phyloP scores from a whole-genome alignment of 345 rosid species.

The Syzygium jambos region DNA sequence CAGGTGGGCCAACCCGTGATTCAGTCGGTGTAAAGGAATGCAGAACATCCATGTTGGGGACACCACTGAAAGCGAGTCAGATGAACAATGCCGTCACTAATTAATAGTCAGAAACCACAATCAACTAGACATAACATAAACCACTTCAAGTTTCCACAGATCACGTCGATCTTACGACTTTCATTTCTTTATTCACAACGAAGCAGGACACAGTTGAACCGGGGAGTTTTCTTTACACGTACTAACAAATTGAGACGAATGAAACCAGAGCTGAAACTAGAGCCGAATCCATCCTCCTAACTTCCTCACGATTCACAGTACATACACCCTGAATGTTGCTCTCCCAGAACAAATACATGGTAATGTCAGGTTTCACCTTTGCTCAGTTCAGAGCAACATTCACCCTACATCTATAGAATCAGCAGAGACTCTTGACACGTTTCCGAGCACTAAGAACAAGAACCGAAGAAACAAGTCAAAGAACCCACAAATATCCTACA shows the following conservation, averaged over 20 bases:
- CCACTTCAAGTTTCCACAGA: background rate
- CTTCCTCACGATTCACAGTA: background rate
- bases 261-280: background rate
- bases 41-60: background rate
- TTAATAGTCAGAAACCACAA: background rate
- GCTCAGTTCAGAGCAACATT: background rate
- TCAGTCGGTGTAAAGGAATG: background rate
- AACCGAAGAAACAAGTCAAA: background rate
- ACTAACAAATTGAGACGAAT: background rate
- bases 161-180: background rate
- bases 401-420: background rate
- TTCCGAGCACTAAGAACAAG: background rate
- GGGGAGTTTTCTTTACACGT: background rate
- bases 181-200: background rate
- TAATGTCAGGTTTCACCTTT: background rate
- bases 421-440: background rate
- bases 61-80: background rate
- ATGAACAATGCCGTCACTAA: background rate
- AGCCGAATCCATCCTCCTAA: background rate
- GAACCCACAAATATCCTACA: background rate
- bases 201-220: background rate
- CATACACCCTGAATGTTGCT: background rate
- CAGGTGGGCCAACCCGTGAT: background rate
- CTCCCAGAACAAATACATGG: background rate
- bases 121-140: background rate